These are phyloP conservation scores for Phytophthora parvispora DNA, from an alignment of 352 stramenopile species.

Conservation along the genomic window DNA sequence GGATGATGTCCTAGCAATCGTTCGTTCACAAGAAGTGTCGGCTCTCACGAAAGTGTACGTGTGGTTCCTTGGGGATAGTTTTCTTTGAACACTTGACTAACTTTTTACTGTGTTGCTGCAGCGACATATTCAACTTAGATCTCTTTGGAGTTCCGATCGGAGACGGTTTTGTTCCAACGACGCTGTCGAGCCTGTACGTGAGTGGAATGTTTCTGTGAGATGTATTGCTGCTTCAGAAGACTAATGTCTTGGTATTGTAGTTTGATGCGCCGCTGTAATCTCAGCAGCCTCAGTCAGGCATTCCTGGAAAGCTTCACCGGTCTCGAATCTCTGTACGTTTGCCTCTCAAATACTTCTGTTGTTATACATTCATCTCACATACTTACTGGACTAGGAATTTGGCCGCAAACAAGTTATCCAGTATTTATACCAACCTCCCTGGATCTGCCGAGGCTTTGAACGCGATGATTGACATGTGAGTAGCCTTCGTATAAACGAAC, in stretches of 20 bases:
- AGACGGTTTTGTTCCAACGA: constrained; percentile 39
- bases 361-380: no score
- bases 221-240: neutral
- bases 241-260: constrained; percentile 16
- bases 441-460: constrained; percentile 26
- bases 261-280: constrained; percentile 37
- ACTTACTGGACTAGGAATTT: no score
- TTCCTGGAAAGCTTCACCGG: constrained; percentile 46
- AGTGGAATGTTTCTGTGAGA: neutral
- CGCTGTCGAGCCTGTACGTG: constrained; percentile 41
- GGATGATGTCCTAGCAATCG: constrained; percentile 27
- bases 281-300: constrained; percentile 31
- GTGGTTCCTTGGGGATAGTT: neutral
- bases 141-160: constrained; percentile 32
- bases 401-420: constrained; percentile 41
- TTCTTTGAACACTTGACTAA: neutral
- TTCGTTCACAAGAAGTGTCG: constrained; percentile 29
- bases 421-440: constrained; percentile 39
- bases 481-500: neutral
- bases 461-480: constrained; percentile 42
- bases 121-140: constrained; percentile 48
- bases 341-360: no score
- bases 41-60: constrained; percentile 40
- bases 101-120: constrained; percentile 10
- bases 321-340: constrained; percentile 36